Base-by-base conservation (phyloP, 441 rosid genomes). In the Adansonia madagascariensis region DNA sequence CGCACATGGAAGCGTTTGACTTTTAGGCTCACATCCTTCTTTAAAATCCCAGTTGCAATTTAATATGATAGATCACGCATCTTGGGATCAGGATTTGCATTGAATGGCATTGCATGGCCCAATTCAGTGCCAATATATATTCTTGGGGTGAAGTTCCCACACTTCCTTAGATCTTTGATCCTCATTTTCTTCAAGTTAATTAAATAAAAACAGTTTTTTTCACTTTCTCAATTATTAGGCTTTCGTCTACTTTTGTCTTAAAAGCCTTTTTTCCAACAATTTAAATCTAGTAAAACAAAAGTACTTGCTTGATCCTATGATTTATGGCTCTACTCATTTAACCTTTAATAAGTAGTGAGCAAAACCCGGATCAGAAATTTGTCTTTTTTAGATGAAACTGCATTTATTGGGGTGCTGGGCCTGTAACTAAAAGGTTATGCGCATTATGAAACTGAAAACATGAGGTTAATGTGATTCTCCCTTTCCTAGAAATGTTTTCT, bases 351-450 rank as follows among this genome's bases (percentile, higher is more conserved):
- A 31, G 61, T 17, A 63, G 62, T 18, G 52, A 31, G 47, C 47
- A 35, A n/a, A 62, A 75, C 71, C 71, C 62, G 12, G 73, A 67
- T 56, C 47, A 67, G 6, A 41, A 43, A 14, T 18, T 65, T 65
- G 57, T 65, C 72, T 8, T 20, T 43, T 49, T 73, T 52, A 3
- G 43, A 12, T 1, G 17, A 46, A 75, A 17, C 59, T 35, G 17
- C 49, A 62, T 59, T 73, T 73, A 56, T 56, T 56, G 17, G 75
- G 55, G 9, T 11, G 17, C 12, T 50, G 61, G 4, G 12, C 50
- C 39, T 74, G 1, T 41, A 5, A 14, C 73, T 65, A 20, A 15
- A 46, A 50, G 47, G 7, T 22, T 22, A 8, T 62, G 12, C 11
- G 27, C 63, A 62, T 64, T 39, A 17, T 50, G 61, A 2, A 3